These are phyloP conservation scores for Nepenthes mirabilis DNA, from an alignment of 148 eudicot genomes.

Conservation along the genomic window DNA sequence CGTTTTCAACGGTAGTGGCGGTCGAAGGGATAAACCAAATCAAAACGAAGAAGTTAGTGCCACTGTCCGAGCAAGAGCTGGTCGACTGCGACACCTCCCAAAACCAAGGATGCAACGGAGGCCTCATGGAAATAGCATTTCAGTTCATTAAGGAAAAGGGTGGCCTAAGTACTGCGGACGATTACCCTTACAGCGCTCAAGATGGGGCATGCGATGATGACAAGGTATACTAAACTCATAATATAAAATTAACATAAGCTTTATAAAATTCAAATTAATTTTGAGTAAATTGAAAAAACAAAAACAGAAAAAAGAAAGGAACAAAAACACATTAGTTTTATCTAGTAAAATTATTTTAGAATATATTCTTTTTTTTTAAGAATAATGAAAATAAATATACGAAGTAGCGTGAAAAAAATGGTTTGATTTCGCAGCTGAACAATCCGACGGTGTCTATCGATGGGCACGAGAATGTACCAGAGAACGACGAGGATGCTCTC, in stretches of 20 bases:
- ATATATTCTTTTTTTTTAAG: too few species aligned
- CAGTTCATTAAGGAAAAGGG: conserved; percentile 56
- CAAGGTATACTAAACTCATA: conserved; percentile 24
- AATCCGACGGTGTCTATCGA: conserved; percentile 59
- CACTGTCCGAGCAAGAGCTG: conserved; percentile 86
- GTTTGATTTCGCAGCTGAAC: conserved; percentile 24
- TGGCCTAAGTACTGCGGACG: conserved; percentile 49
- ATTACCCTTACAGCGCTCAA: conserved; percentile 59
- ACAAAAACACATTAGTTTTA: too few species aligned
- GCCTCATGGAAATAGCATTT: conserved; percentile 74
- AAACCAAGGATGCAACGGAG: conserved; percentile 79
- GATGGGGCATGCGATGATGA: conserved; percentile 42
- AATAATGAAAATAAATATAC: too few species aligned
- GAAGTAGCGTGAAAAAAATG: too few species aligned
- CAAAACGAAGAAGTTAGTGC: conserved; percentile 58
- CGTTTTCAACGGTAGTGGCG: conserved; percentile 71
- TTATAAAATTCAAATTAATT: too few species aligned
- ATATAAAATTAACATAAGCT: too few species aligned
- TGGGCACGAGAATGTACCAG: conserved; percentile 72
- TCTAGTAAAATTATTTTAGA: too few species aligned
- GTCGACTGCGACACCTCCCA: conserved; percentile 67
- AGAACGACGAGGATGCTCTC: conserved; percentile 55
- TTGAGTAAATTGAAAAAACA: too few species aligned
- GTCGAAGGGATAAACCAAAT: conserved; percentile 91
- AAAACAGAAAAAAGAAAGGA: too few species aligned